Conservation (phyloP, 495 filamentous ascomycete genomes). For the Lasiosphaeria ovina region DNA sequence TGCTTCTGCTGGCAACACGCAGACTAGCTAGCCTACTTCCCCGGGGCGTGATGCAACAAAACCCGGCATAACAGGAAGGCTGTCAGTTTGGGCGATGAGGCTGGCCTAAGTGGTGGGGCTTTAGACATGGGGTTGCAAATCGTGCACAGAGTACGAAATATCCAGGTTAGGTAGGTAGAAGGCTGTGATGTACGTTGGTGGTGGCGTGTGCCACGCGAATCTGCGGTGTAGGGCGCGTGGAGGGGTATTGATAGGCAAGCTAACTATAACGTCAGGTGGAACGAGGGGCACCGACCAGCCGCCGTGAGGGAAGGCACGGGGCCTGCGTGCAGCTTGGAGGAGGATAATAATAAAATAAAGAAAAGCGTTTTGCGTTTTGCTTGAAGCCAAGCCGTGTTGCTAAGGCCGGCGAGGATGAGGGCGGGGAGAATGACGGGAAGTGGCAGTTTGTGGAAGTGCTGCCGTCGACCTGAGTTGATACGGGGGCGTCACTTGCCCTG, state of each 20-base stretch:
- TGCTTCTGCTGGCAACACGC: constrained; percentile 15
- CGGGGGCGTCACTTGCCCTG: constrained; percentile 12
- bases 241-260: not conserved
- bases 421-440: too few relatives aligned
- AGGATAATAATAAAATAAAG: too few relatives aligned
- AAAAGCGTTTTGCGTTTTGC: too few relatives aligned
- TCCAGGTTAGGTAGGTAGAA: not conserved
- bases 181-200: not conserved
- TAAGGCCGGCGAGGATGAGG: too few relatives aligned
- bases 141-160: not conserved
- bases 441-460: too few relatives aligned
- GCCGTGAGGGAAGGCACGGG: too few relatives aligned
- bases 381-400: too few relatives aligned
- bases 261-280: too few relatives aligned
- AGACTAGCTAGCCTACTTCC: constrained; percentile 4
- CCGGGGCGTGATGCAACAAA: constrained; percentile 8
- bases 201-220: too few relatives aligned
- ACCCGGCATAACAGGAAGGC: constrained; percentile 10
- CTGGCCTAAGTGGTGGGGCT: not conserved
- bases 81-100: not conserved
- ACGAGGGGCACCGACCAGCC: too few relatives aligned
- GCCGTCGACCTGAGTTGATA: not conserved
- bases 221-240: not conserved
- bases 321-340: too few relatives aligned
- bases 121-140: not conserved